Evolutionary conservation across 2,329 filamentous ascomycete species (phyloP), one percentile per base, ranked within the genome.

Genomic region (Bipolaris oryzae): DNA sequence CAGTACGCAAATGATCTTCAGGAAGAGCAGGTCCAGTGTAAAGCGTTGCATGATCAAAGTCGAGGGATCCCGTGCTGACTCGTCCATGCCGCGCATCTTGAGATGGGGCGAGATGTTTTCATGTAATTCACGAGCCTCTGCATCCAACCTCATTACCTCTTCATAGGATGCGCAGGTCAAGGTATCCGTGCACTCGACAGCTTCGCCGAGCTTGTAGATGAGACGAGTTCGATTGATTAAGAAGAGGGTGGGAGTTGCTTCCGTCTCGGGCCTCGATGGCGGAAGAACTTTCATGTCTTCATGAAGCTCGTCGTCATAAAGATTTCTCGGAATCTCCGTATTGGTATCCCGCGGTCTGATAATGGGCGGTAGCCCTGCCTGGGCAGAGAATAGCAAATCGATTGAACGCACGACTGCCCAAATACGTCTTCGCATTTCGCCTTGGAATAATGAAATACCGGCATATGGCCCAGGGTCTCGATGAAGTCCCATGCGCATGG

Each of bases 1-100:
- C 37, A 99, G 84, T 20, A 96, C 85, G 68, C 92, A 96, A 67
- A 96, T 84, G 16, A 92, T 90, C 77, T 96, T 96, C 62, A 96
- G 87, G 71, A 92, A 96, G 5, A 97, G 79, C 47, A 95, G 88
- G 60, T 95, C 91, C 31, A 97, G 80, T 54, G 89, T 90, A 72
- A 92, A 93, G 25, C 93, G 87, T 49, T 93, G 89, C 79, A 96
- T 89, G 55, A 97, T 85, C 31, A 88, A 69, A 20, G 82, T 83
- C 2, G 84, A 80, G 0, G 86, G 88, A 57, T 96, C 93, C 44
- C 87, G 82, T 4, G 86, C 88, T 39, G 84, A 86, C 53, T 91
- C 89, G 55, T 93, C 89, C 56, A 96, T 82, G 0, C 88, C 83
- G 31, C 88, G 87, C 63, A 96, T 81, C 65, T 87, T 88, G 31